Conservation (phyloP, 306 rosid genomes). For the Ormosia emarginata region DNA sequence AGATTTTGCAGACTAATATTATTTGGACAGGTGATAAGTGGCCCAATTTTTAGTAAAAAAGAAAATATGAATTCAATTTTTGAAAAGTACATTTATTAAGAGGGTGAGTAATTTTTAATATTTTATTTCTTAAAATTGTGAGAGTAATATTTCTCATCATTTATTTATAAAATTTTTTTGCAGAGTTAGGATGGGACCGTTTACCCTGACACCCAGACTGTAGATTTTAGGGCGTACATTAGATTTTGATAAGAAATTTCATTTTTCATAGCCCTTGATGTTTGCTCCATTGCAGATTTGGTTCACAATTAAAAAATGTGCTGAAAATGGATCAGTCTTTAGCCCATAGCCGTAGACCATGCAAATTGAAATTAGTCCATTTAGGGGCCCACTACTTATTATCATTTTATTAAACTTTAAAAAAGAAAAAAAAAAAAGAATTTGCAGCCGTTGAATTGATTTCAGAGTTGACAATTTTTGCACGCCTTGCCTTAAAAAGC, state of each 20-base stretch:
- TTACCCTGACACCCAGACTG: no score
- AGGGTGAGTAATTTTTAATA: no score
- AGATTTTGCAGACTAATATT: no score
- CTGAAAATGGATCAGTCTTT: conserved; percentile 14
- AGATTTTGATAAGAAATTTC: not conserved
- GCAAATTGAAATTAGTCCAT: not conserved
- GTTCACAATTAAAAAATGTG: not conserved
- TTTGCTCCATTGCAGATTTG: not conserved
- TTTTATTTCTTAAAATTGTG: no score
- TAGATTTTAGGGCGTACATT: not conserved
- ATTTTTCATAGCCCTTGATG: not conserved
- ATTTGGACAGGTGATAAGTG: no score
- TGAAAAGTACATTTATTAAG: no score
- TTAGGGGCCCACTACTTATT: not conserved
- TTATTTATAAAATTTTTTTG: no score
- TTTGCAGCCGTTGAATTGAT: not conserved
- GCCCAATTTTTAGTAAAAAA: no score
- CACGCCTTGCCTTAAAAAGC: not conserved
- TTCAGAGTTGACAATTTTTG: no score
- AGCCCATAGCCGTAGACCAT: conserved; percentile 17
- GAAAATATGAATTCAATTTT: no score
- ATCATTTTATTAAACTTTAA: not conserved
- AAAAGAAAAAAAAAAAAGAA: not conserved
- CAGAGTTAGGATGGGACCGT: no score
- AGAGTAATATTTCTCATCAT: no score